phyloP scores from a whole-genome alignment of 306 rosid genomes.

The Dryas drummondii region DNA sequence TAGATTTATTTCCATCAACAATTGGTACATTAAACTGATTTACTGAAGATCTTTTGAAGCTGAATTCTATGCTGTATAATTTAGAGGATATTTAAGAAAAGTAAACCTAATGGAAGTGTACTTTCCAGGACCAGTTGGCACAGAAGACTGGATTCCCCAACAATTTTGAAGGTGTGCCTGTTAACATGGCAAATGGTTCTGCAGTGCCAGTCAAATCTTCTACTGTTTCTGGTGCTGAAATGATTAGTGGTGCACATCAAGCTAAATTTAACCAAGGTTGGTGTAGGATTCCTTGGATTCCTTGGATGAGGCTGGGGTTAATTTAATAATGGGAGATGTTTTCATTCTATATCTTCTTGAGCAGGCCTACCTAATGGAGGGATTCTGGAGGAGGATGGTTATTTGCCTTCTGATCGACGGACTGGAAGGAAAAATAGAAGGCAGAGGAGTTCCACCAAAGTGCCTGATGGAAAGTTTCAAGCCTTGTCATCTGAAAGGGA shows the following conservation, averaged over 20 bases:
- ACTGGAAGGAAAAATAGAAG: constrained; percentile 65
- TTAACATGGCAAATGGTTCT: constrained; percentile 47
- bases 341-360: constrained; percentile 26
- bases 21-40: constrained; percentile 20
- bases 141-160: constrained; percentile 44
- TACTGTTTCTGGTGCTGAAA: constrained; percentile 38
- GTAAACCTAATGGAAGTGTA: constrained; percentile 31
- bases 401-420: constrained; percentile 54
- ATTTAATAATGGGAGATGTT: constrained; percentile 23
- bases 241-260: constrained; percentile 32
- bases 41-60: constrained; percentile 3
- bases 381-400: constrained; percentile 58
- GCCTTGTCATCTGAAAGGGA: constrained; percentile 38
- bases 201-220: constrained; percentile 29
- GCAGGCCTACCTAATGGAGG: constrained; percentile 58
- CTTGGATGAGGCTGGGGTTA: constrained; percentile 18
- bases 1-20: constrained; percentile 26
- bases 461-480: constrained; percentile 54
- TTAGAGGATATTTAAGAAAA: constrained; percentile 15
- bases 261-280: constrained; percentile 58
- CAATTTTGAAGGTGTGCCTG: constrained; percentile 40
- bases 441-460: constrained; percentile 57
- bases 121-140: constrained; percentile 51
- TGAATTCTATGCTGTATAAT: not conserved
- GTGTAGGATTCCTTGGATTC: constrained; percentile 36